Evolutionary conservation across 805 yeast genomes (phyloP), one percentile per base, ranked within the genome.

Genomic region (Priceomyces castillae): DNA sequence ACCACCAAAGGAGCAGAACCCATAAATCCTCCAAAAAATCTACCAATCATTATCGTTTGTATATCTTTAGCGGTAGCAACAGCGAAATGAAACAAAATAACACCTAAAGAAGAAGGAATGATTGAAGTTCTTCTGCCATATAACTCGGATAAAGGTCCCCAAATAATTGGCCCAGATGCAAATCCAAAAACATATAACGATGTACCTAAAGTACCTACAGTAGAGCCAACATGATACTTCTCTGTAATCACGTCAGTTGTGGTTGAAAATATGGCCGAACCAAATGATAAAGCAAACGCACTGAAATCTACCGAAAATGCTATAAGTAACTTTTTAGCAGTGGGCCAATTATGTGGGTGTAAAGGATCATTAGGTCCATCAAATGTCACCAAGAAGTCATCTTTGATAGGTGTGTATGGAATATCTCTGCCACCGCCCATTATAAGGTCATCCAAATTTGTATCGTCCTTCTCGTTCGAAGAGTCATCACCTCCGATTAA

Each of bases 91-190:
- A 37, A 37, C n/a, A 19, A 23, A 6, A 23, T 23, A 23, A 12
- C 19, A 64, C 0, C 71, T 71, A 73, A 7, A 56, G 78, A 45
- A 2, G 84, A 50, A 17, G 75, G 69, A 9, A 25, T 10, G 19
- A 23, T 12, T 18, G 77, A 74, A 3, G 59, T 45, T 48, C 65
- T 73, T 26, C 81, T 60, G 37, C 73, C 62, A 51, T 46, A 52
- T 11, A 66, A 58, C 43, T 61, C 63, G 7, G 59, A 49, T 22
- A 58, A 44, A 4, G 63, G 63, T 35, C 61, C 96, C 88, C 94
- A 90, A 26, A 88, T 57, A 38, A 90, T 71, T 2, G 98, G 98
- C 17, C 97, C 97, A 1, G 87, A 76, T 1, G 96, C 97, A 64
- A 90, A 92, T 9, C 97, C 98, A 33, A 88, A 62, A 12, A 90